Base-by-base conservation (phyloP, 2,329 filamentous ascomycete species). In the Epichloe gansuensis region DNA sequence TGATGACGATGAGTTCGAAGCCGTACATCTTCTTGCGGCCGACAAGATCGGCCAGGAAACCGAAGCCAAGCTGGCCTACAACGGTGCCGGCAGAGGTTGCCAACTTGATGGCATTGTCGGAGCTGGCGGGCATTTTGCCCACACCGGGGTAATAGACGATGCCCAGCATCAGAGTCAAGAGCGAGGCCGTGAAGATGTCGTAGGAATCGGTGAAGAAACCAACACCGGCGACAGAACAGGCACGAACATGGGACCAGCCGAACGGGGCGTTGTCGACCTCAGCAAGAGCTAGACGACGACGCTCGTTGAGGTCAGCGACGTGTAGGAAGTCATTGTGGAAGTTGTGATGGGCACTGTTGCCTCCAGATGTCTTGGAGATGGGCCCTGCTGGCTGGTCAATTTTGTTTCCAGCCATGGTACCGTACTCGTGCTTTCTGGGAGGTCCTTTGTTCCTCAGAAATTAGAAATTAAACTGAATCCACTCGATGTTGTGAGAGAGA, bases 171-270 rank as follows among this genome's bases (percentile, higher is more conserved):
- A 78, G 76, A 31, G 84, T 87, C 56, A 85, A 73, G 62, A 89
- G 73, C 57, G 82, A 84, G 59, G 85, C 84, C 62, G 84, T 82
- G 67, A 93, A 93, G 71, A 89, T 87, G 63, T 86, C 83, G 68
- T 90, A 91, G 3, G 85, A 85, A 64, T 91, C 88, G 15, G 87
- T 91, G 69, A 93, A 93, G 79, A 94, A 93, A 59, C 87, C 88
- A 55, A 91, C 84, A 60, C 88, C 87, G 34, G 87, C 87, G 25
- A 91, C 87, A 8, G 87, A 70, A 51, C 87, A 78, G 53, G 87
- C 84, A 41, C 87, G 79, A 53, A 90, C 79, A 63, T 93, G 87
- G 64, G 89, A 88, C 86, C 87, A 91, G 62, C 87, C 84, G 55
- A 91, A 90, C 3, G 82, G 82, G 9, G 85, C 86, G 70, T 84